phyloP scores from a whole-genome alignment of 768 basidiomycete genomes.

The Hortiboletus campestris region DNA sequence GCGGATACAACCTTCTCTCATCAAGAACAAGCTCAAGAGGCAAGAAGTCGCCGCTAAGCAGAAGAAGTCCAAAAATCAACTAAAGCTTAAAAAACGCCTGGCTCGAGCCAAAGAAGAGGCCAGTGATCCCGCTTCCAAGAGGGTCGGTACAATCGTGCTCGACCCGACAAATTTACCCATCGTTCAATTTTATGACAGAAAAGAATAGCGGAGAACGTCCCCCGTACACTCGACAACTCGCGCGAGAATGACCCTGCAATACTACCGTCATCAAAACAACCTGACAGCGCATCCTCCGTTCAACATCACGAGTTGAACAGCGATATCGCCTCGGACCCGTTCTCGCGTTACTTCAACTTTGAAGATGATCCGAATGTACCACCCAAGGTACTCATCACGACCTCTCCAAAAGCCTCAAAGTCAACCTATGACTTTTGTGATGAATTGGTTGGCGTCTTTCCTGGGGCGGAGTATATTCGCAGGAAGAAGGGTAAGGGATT shows the following conservation, averaged over 20 bases:
- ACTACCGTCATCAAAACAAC: conserved; percentile 33
- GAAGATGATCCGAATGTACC: conserved; percentile 67
- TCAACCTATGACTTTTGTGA: conserved; percentile 91
- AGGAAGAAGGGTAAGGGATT: conserved; percentile 88
- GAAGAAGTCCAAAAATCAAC: conserved; percentile 76
- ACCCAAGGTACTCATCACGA: conserved; percentile 88
- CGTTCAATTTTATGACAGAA: conserved; percentile 50
- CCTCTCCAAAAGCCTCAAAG: conserved; percentile 85
- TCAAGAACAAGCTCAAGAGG: conserved; percentile 87
- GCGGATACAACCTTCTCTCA: conserved; percentile 62
- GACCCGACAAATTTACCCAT: neutral
- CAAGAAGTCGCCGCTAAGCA: conserved; percentile 71
- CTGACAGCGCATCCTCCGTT: conserved; percentile 33
- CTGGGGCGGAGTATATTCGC: conserved; percentile 86
- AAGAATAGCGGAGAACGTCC: conserved; percentile 82
- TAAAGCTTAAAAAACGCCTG: conserved; percentile 77
- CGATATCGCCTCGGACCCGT: conserved; percentile 73
- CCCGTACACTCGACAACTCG: conserved; percentile 90
- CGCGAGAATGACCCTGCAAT: conserved; percentile 70
- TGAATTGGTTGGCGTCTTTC: conserved; percentile 85
- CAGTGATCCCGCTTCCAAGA: conserved; percentile 72
- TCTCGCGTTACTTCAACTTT: conserved; percentile 73
- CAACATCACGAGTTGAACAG: conserved; percentile 59
- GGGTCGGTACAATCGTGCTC: conserved; percentile 46
- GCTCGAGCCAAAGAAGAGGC: conserved; percentile 76